Evolutionary conservation across 1,284 basidiomycete genomes (phyloP).

Genomic region (Microbotryum scabiosae): DNA sequence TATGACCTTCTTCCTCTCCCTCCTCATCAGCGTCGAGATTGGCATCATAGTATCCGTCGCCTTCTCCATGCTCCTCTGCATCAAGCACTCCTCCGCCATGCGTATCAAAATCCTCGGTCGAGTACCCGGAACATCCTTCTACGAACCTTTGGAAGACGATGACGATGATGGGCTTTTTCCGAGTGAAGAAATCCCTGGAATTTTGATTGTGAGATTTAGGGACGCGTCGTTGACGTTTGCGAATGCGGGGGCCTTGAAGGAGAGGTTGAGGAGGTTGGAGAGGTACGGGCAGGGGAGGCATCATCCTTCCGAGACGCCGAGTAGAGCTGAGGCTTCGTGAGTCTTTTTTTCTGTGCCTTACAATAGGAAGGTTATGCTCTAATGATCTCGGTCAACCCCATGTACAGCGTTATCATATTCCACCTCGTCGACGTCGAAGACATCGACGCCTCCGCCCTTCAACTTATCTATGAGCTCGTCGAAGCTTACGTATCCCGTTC

Average conservation of each 20-base stretch:
- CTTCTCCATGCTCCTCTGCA: conserved; percentile 74
- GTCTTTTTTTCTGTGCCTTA: too few species aligned
- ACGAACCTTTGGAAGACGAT: conserved; percentile 47
- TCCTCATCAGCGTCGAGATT: conserved; percentile 64
- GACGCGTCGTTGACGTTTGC: conserved; percentile 72
- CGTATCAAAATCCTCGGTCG: conserved; percentile 68
- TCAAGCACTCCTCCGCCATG: conserved; percentile 69
- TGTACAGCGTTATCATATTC: conserved; percentile 61
- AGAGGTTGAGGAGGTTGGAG: conserved; percentile 70
- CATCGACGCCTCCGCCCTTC: conserved; percentile 50
- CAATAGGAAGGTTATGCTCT: too few species aligned
- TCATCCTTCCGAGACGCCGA: conserved; percentile 79
- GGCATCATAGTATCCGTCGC: conserved; percentile 77
- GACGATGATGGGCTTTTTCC: conserved; percentile 52
- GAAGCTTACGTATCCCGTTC: conserved; percentile 51
- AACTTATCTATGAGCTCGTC: conserved; percentile 72
- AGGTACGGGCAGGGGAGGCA: conserved; percentile 42
- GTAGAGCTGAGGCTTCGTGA: conserved; percentile 54
- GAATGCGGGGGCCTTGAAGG: conserved; percentile 77
- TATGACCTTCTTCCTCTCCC: conserved; percentile 71
- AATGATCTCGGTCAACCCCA: too few species aligned
- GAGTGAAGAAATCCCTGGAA: conserved; percentile 59
- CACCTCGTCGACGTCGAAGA: conserved; percentile 59
- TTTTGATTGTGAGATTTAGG: conserved; percentile 68
- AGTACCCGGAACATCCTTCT: conserved; percentile 46